Base-by-base conservation (phyloP, 2,329 filamentous ascomycete genomes). In the Xylaria sp. region DNA sequence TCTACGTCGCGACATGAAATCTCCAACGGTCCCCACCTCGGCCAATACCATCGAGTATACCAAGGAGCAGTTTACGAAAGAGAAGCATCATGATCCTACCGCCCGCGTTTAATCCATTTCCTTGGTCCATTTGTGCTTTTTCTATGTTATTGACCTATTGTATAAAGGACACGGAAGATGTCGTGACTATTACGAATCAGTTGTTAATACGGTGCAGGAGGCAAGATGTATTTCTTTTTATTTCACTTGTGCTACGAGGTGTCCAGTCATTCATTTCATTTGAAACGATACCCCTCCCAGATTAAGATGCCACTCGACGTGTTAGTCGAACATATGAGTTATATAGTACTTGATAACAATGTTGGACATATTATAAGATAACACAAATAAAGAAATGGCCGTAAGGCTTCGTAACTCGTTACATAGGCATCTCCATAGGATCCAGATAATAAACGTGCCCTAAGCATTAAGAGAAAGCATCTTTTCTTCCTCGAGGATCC, bases 41-140 rank as follows among this genome's bases (percentile, higher is more conserved):
- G 57, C 69, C 13, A 72, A 71, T 16, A 68, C 65, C 3, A 21
- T 79, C 27, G 65, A 72, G 55, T 78, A 79, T 55, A 58, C 70
- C 18, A 69, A 71, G 42, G 63, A 76, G 40, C 72, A 73, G 44
- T 75, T 77, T 54, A 69, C 69, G 2, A 60, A 69, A 57, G 77
- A 78, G 70, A 72, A 75, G 65, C 61, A 75, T 13, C 69, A 75
- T 44, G 74, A 79, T 44, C 71, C 75, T 23, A 73, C 74, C 3
- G 71, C 70, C 21, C 75, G 77, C 5, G 75, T 79, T 18, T 79
- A 70, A 62, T 10, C 8, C 32, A 35, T 35, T 35, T 35, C 8
- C 32, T 9, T 35, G 8, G n/a, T 60, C 3, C 16, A 27, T 32
- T 37, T 13, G 6, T 5, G 2, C 2, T 9, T 12, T 40, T 4